Percentiles rank a stretch among this genome's conserved stretches.
Conservation (phyloP, 106 monocot species). For the Posidonia australis region DNA sequence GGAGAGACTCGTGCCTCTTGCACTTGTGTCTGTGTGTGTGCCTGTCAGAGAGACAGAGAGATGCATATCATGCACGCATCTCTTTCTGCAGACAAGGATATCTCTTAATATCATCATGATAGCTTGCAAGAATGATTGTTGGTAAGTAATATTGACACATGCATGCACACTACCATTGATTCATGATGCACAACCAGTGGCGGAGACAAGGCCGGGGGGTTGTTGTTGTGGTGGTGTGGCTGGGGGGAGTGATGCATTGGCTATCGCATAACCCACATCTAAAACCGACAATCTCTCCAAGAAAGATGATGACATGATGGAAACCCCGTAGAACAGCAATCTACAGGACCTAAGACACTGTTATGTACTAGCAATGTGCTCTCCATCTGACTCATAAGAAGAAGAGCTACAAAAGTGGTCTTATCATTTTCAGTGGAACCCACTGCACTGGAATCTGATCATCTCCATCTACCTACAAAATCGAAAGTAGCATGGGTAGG, state of each 20-base stretch:
- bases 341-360: background rate
- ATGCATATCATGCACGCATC: background rate
- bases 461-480: background rate
- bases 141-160: background rate
- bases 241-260: no score
- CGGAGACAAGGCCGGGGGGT: no score
- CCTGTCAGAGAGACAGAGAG: background rate
- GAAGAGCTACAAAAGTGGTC: background rate
- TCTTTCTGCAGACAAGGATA: background rate
- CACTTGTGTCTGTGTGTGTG: background rate
- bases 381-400: no score
- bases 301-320: background rate
- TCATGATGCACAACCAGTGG: background rate
- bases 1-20: background rate
- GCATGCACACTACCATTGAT: background rate
- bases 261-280: background rate
- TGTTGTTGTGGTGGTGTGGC: no score
- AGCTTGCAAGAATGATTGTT: slow-evolving; percentile 2
- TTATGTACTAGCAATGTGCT: no score
- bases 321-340: background rate
- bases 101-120: slow-evolving; percentile 1
- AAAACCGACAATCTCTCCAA: background rate
- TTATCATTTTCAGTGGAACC: background rate
- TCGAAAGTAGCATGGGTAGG: slow-evolving; percentile 5
- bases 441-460: slow-evolving; percentile 2